These are phyloP conservation scores for Nemania sp. DNA, from an alignment of 2,329 filamentous ascomycete species.

Conservation along the genomic window DNA sequence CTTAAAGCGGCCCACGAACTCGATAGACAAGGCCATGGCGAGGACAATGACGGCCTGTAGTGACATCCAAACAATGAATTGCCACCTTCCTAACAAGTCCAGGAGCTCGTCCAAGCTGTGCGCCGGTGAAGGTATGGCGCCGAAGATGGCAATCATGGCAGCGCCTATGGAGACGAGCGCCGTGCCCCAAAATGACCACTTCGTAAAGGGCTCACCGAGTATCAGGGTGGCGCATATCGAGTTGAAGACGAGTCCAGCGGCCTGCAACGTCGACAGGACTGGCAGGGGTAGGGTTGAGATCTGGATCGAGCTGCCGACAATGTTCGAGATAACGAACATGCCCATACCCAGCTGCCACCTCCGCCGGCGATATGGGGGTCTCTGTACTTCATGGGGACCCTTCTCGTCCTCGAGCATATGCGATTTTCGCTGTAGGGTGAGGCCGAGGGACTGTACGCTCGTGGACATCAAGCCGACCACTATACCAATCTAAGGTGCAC, in stretches of 20 bases:
- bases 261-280: constrained; percentile 92
- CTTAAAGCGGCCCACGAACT: constrained; percentile 57
- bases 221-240: constrained; percentile 95
- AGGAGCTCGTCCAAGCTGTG: constrained; percentile 86
- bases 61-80: constrained; percentile 89
- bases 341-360: constrained; percentile 97
- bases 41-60: constrained; percentile 75
- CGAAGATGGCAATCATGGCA: constrained; percentile 90
- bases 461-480: constrained; percentile 92
- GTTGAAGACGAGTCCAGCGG: constrained; percentile 96
- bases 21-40: constrained; percentile 66
- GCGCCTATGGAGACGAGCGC: constrained; percentile 85
- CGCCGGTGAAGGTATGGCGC: constrained; percentile 89
- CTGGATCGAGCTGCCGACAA: constrained; percentile 94
- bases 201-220: constrained; percentile 90
- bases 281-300: constrained; percentile 95
- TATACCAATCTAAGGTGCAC: constrained; percentile 73
- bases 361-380: constrained; percentile 86
- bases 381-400: constrained; percentile 72
- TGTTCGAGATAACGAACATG: constrained; percentile 94
- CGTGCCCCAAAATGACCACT: constrained; percentile 89
- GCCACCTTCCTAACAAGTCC: constrained; percentile 69
- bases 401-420: constrained; percentile 98
- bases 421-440: constrained; percentile 96
- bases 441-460: constrained; percentile 89